Conservation (phyloP, 306 rosid genomes). For the Sicyos edulis region DNA sequence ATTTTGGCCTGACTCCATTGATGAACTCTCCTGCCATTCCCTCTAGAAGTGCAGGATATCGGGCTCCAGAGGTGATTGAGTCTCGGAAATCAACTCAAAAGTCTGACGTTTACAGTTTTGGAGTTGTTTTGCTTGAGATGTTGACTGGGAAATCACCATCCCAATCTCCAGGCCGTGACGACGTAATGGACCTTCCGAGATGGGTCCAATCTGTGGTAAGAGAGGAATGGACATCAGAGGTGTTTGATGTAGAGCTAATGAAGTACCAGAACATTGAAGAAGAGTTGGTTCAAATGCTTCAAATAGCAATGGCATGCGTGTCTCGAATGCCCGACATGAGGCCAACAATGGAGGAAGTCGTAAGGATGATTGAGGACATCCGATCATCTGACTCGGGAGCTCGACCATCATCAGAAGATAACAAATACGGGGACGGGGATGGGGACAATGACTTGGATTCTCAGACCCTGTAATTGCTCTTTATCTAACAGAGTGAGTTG, state of each 20-base stretch:
- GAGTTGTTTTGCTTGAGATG: slow-evolving; percentile 84
- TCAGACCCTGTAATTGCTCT: slow-evolving; percentile 26
- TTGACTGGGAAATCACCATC: slow-evolving; percentile 74
- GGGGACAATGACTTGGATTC: slow-evolving; percentile 22
- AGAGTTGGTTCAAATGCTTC: slow-evolving; percentile 89
- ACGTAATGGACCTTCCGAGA: slow-evolving; percentile 69
- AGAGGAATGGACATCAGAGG: slow-evolving; percentile 96
- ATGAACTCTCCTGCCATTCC: slow-evolving; percentile 40
- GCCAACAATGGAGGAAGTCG: slow-evolving; percentile 81
- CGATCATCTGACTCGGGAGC: slow-evolving; percentile 40
- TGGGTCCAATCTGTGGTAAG: slow-evolving; percentile 88
- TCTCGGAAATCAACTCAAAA: slow-evolving; percentile 53
- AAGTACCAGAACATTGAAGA: slow-evolving; percentile 70
- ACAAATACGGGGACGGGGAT: slow-evolving; percentile 23
- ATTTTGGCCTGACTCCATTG: slow-evolving; percentile 68
- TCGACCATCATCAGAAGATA: slow-evolving; percentile 38
- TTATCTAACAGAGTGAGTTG: not conserved
- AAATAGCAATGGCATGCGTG: slow-evolving; percentile 92
- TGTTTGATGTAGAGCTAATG: slow-evolving; percentile 81
- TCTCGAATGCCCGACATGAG: slow-evolving; percentile 58
- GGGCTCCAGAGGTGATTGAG: slow-evolving; percentile 69
- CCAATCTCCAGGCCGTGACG: slow-evolving; percentile 66
- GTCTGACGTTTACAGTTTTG: slow-evolving; percentile 75
- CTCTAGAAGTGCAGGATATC: slow-evolving; percentile 55
- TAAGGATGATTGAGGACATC: slow-evolving; percentile 60